Percentiles rank a stretch among this genome's conserved stretches.
These are phyloP conservation scores for Penicillium sp. DNA, from an alignment of 2,329 filamentous ascomycete genomes.

Conservation along the genomic window DNA sequence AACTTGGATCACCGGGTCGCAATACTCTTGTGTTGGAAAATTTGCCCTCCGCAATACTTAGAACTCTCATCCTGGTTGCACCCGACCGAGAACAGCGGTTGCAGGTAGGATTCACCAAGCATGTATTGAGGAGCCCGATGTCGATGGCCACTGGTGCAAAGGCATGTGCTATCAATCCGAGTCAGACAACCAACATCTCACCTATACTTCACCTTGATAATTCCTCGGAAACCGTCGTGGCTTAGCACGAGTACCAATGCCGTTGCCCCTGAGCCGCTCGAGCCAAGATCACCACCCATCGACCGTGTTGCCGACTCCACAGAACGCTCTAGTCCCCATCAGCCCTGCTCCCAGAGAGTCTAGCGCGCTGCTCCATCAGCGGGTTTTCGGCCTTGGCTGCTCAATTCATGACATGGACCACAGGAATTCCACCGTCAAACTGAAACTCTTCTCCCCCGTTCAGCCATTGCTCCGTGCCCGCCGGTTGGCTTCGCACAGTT, in stretches of 20 bases:
- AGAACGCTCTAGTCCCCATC: slow-evolving; percentile 21
- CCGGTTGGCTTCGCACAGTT: neutral
- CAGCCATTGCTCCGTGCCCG: slow-evolving; percentile 6
- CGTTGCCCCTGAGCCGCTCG: slow-evolving; percentile 7
- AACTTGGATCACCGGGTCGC: no score
- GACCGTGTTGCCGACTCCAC: slow-evolving; percentile 10
- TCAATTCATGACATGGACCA: neutral
- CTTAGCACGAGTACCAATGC: slow-evolving; percentile 8
- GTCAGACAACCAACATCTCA: no score
- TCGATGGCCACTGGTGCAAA: no score
- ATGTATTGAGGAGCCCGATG: no score
- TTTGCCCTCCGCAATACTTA: no score
- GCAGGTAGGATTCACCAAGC: no score
- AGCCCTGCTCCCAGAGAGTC: slow-evolving; percentile 7
- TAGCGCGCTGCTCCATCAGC: slow-evolving; percentile 7
- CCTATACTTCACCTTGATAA: neutral
- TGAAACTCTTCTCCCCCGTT: neutral
- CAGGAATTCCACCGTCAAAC: slow-evolving; percentile 4
- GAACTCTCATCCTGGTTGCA: no score
- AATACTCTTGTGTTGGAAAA: no score
- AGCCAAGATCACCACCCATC: neutral
- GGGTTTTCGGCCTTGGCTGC: slow-evolving; percentile 14
- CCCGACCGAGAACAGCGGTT: no score
- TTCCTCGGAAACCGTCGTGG: neutral
- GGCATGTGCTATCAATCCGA: no score